A percentile compares a stretch with the other conserved stretches of the same genome.
Conservation (phyloP, 331 rosid species). For the Acacia concinna region DNA sequence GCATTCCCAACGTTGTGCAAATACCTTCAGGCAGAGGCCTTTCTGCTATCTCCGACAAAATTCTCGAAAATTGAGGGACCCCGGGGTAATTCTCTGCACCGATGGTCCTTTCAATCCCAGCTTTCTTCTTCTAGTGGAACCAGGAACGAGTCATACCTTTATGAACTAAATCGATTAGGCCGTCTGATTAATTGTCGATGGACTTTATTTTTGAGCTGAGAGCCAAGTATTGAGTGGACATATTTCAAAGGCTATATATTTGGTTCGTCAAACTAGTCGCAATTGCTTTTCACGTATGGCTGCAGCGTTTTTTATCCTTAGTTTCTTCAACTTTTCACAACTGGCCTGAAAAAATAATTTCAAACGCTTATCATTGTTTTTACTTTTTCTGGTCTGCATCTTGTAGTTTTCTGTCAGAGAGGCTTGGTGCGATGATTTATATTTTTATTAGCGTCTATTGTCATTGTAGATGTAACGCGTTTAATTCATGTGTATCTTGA, state of each 20-base stretch:
- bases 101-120: background rate
- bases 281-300: background rate
- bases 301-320: background rate
- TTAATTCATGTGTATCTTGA: slow-evolving; percentile 17
- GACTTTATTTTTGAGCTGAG: background rate
- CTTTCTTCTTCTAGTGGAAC: background rate
- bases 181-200: background rate
- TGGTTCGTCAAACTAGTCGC: background rate
- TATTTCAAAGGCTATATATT: background rate
- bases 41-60: slow-evolving; percentile 31
- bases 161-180: background rate
- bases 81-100: slow-evolving; percentile 36
- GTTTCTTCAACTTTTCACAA: background rate
- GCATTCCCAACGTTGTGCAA: slow-evolving; percentile 28
- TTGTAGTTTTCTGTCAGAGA: background rate
- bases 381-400: background rate
- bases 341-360: background rate
- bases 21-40: slow-evolving; percentile 25
- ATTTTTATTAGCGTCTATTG: background rate
- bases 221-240: background rate
- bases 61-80: slow-evolving; percentile 29
- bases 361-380: background rate
- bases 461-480: background rate
- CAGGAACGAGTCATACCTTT: background rate
- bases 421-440: background rate